Conservation (phyloP, 352 stramenopile genomes). For the Sclerospora graminicola region DNA sequence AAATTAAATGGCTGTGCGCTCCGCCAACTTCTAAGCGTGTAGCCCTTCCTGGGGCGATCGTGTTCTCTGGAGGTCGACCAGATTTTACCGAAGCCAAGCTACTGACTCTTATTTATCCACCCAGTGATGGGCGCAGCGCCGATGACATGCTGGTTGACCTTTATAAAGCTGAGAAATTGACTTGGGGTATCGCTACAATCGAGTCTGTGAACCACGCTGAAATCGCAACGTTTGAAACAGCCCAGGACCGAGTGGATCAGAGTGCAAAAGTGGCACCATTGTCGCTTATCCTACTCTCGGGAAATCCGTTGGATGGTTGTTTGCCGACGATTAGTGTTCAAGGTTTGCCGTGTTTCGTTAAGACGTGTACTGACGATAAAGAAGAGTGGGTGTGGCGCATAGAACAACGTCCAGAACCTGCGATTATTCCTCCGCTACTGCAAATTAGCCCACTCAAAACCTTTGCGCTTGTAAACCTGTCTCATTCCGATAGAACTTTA, state of each 20-base stretch:
- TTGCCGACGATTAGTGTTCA: slow-evolving; percentile 53
- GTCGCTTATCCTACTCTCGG: slow-evolving; percentile 50
- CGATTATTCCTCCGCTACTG: slow-evolving; percentile 32
- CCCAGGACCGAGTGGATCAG: slow-evolving; percentile 47
- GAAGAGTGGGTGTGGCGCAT: slow-evolving; percentile 66
- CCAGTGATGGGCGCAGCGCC: slow-evolving; percentile 14
- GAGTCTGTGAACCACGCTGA: slow-evolving; percentile 39
- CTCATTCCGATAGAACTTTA: slow-evolving; percentile 24
- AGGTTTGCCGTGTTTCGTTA: slow-evolving; percentile 49
- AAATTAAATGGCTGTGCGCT: slow-evolving; percentile 54
- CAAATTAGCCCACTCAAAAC: slow-evolving; percentile 43
- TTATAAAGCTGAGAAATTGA: slow-evolving; percentile 46
- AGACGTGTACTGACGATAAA: slow-evolving; percentile 37
- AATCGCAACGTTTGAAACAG: slow-evolving; percentile 33
- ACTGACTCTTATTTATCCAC: slow-evolving; percentile 36
- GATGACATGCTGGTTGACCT: slow-evolving; percentile 47
- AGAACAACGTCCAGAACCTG: slow-evolving; percentile 22
- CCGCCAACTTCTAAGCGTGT: slow-evolving; percentile 44
- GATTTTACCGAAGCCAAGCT: slow-evolving; percentile 14
- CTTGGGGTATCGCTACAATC: slow-evolving; percentile 35
- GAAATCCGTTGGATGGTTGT: slow-evolving; percentile 62
- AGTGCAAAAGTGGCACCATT: slow-evolving; percentile 41
- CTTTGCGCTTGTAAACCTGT: slow-evolving; percentile 31
- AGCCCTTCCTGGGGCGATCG: slow-evolving; percentile 37
- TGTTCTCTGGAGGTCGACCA: slow-evolving; percentile 29